These are phyloP conservation scores for Babesia divergens DNA, from an alignment of 169 alveolate genomes.

Conservation along the genomic window DNA sequence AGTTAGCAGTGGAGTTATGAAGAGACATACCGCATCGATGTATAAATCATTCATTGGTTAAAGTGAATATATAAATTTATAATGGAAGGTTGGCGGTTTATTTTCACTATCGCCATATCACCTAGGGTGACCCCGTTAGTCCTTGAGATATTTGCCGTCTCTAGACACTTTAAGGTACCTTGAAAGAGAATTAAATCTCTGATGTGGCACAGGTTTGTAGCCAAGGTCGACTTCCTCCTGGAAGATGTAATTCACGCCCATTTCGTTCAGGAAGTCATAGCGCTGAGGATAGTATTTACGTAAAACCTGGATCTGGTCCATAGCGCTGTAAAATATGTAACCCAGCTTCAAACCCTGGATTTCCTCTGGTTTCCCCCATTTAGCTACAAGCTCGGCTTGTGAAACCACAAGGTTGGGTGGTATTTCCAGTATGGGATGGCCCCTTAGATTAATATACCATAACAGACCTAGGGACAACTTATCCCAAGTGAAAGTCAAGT, in stretches of 20 bases:
- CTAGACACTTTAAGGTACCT: slow-evolving; percentile 7
- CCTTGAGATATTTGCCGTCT: slow-evolving; percentile 36
- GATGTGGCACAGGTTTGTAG: slow-evolving; percentile 53
- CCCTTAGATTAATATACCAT: slow-evolving; percentile 56
- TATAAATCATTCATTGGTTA: background rate
- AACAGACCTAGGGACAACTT: slow-evolving; percentile 55
- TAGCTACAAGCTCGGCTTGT: slow-evolving; percentile 49
- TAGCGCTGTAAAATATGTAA: slow-evolving; percentile 49
- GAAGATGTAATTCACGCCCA: slow-evolving; percentile 26
- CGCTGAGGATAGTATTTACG: slow-evolving; percentile 50
- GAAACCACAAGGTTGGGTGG: slow-evolving; percentile 58
- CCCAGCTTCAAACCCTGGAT: slow-evolving; percentile 70
- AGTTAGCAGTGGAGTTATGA: slow-evolving; percentile 25
- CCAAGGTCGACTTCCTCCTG: slow-evolving; percentile 35
- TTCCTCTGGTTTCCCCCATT: slow-evolving; percentile 71
- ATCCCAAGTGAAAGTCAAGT: slow-evolving; percentile 73
- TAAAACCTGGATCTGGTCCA: slow-evolving; percentile 59
- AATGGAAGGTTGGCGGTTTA: background rate
- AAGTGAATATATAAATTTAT: background rate
- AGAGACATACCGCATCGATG: slow-evolving; percentile 35
- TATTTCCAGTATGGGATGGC: slow-evolving; percentile 23
- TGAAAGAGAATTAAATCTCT: background rate
- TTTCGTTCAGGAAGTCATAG: slow-evolving; percentile 37
- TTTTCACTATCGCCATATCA: background rate
- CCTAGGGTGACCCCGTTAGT: background rate